Evolutionary conservation across 176 grass and related monocot genomes (phyloP), one percentile per base, ranked within the genome.

Genomic region (Eremochloa ophiuroides): DNA sequence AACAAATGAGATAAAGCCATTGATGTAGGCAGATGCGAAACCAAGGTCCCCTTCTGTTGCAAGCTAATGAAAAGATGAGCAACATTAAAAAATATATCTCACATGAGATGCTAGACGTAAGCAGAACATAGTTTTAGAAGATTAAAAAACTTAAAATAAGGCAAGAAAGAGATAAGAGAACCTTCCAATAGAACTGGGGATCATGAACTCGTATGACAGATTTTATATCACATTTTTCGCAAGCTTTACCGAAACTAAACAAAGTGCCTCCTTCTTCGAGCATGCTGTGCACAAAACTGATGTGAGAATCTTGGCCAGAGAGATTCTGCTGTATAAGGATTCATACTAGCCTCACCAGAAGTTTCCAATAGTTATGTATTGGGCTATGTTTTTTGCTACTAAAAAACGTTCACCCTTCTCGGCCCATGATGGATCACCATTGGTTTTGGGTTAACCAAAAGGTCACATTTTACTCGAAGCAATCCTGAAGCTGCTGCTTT

Each of bases 101-200:
- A 14, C 9, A 63, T 23, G 82, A 38, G 22, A 14, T 46, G 35
- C 9, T 51, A 3, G 26, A 46, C 62, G 28, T 23, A 66, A 34
- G 1, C 14, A 76, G 60, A 80, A 37, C 38, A 37, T 29, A 76
- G 7, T n/a, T 18, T 40, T 14, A 3, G n/a, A 39, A 9, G 7
- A 5, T 4, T 12, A 11, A 2, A 13, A 30, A 10, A 20, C 7
- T 31, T 78, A 10, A 20, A 11, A 44, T 23, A 22, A 59, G 4
- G 30, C 2, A 35, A 0, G 15, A 23, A 72, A 66, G 61, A 13
- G 43, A 71, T 39, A 65, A 61, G 1, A 66, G 12, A 78, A 92
- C 94, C 94, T 92, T 97, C 94, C 89, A 97, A 62, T 97, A 97
- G 73, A 97, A 94, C 4, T 94, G 73, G 7, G 89, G 85, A 71